Conservation (phyloP, 2,329 filamentous ascomycete species). For the Stagonosporopsis rhizophila region DNA sequence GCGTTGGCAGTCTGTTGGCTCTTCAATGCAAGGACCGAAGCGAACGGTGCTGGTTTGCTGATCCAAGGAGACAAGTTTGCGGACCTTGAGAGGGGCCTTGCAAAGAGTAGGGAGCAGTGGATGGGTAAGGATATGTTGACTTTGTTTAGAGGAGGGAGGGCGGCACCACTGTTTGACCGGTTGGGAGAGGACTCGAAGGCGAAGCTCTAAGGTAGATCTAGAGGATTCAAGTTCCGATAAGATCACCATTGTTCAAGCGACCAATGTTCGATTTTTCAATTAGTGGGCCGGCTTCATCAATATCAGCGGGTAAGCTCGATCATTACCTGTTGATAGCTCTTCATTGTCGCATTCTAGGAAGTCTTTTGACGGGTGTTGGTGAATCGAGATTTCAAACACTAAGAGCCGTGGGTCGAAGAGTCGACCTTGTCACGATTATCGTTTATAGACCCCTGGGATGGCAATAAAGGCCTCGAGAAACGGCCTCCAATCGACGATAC, state of each 20-base stretch:
- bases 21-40: slow-evolving; percentile 52
- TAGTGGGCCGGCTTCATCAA: too few relatives aligned
- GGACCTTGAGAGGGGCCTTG: slow-evolving; percentile 57
- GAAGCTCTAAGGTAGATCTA: slow-evolving; percentile 28
- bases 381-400: too few relatives aligned
- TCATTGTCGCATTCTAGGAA: too few relatives aligned
- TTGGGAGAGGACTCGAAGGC: slow-evolving; percentile 31
- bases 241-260: not conserved
- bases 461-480: too few relatives aligned
- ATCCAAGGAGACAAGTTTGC: slow-evolving; percentile 53
- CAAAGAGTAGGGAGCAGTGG: slow-evolving; percentile 55
- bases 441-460: not conserved
- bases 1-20: slow-evolving; percentile 56
- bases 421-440: not conserved
- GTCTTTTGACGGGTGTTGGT: too few relatives aligned
- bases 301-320: too few relatives aligned
- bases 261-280: too few relatives aligned
- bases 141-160: slow-evolving; percentile 55
- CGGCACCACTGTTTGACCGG: slow-evolving; percentile 41
- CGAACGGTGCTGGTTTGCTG: slow-evolving; percentile 56
- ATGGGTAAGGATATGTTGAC: slow-evolving; percentile 61
- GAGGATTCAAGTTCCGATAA: not conserved
- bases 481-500: too few relatives aligned
- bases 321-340: too few relatives aligned
- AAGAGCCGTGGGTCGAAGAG: too few relatives aligned